phyloP scores from a whole-genome alignment of 2,329 filamentous ascomycete species.

The Raffaelea ambrosiae region DNA sequence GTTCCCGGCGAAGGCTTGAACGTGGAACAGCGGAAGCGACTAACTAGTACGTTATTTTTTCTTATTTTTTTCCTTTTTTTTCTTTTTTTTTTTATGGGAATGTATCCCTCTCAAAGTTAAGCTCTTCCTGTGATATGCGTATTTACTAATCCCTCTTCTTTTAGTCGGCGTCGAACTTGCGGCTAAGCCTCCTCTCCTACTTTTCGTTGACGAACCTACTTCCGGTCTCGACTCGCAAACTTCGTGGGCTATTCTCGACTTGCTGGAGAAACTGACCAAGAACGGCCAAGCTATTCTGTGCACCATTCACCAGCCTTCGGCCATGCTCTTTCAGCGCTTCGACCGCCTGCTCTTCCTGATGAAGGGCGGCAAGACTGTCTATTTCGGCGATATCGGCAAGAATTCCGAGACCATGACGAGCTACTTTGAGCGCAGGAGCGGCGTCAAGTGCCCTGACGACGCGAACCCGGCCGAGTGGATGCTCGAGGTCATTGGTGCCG shows the following conservation, averaged over 20 bases:
- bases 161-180: constrained; percentile 94
- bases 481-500: constrained; percentile 54
- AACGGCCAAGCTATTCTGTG: constrained; percentile 86
- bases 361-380: constrained; percentile 67
- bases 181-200: constrained; percentile 77
- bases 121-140: background rate
- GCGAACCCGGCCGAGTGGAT: constrained; percentile 82
- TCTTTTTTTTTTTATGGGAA: background rate
- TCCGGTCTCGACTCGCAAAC: constrained; percentile 90
- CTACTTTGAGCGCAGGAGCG: constrained; percentile 71
- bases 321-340: constrained; percentile 88
- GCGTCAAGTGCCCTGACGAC: constrained; percentile 51
- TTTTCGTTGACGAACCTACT: constrained; percentile 95
- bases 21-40: constrained; percentile 60
- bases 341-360: constrained; percentile 74
- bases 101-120: no score
- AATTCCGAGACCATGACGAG: constrained; percentile 58
- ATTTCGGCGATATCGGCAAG: constrained; percentile 65
- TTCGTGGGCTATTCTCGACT: constrained; percentile 81
- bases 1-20: constrained; percentile 80
- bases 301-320: constrained; percentile 91
- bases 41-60: constrained; percentile 55
- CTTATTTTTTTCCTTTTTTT: background rate
- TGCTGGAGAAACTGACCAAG: constrained; percentile 83
- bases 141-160: constrained; percentile 33